These are phyloP conservation scores for Butyriboletus loyo DNA, from an alignment of 768 basidiomycete species.

Conservation along the genomic window DNA sequence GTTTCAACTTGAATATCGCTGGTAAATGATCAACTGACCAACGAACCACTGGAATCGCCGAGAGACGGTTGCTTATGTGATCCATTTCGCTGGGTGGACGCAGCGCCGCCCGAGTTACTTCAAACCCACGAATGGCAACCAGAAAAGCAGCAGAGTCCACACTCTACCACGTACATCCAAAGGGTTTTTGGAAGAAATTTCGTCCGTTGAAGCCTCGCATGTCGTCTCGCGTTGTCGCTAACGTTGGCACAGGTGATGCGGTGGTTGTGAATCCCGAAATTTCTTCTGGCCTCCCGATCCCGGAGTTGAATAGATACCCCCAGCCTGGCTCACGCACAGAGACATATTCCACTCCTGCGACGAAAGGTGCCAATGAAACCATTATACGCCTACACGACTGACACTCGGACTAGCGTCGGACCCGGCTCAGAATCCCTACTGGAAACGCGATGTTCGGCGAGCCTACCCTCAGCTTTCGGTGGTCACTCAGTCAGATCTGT, in stretches of 20 bases:
- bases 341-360: constrained; percentile 82
- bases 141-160: constrained; percentile 85
- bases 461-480: constrained; percentile 91
- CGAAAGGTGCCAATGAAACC: constrained; percentile 56
- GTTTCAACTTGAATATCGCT: no score
- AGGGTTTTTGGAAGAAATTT: constrained; percentile 97
- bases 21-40: no score
- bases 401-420: constrained; percentile 62
- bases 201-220: constrained; percentile 46
- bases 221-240: background rate
- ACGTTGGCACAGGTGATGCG: constrained; percentile 61
- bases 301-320: constrained; percentile 71
- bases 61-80: constrained; percentile 16
- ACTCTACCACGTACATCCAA: constrained; percentile 83
- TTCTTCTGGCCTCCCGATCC: constrained; percentile 82
- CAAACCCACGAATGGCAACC: constrained; percentile 53
- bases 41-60: background rate
- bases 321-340: constrained; percentile 88
- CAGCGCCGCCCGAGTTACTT: background rate
- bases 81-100: background rate
- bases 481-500: constrained; percentile 80
- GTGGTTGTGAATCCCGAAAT: constrained; percentile 87
- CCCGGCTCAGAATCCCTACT: constrained; percentile 88
- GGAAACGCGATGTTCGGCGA: constrained; percentile 92
- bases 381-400: constrained; percentile 5